Conservation (phyloP, 768 basidiomycete genomes). For the Epithele typhae region DNA sequence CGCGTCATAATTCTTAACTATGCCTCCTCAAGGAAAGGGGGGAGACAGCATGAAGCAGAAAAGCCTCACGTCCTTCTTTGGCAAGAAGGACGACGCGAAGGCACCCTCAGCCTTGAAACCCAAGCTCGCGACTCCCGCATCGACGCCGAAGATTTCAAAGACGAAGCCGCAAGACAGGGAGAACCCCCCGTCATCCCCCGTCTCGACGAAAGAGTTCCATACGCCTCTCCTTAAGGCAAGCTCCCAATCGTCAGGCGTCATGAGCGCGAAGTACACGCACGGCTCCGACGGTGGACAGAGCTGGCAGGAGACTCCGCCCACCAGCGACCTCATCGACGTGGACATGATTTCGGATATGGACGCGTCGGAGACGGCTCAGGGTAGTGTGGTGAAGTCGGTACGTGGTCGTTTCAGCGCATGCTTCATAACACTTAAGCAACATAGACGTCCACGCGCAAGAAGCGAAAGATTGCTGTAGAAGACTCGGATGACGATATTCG, state of each 20-base stretch:
- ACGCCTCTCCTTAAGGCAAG: constrained; percentile 17
- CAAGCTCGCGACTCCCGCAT: neutral
- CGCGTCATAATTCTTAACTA: neutral
- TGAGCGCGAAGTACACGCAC: constrained; percentile 30
- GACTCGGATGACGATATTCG: constrained; percentile 67
- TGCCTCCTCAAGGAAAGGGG: constrained; percentile 4
- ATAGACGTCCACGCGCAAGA: constrained; percentile 15
- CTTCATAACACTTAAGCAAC: neutral
- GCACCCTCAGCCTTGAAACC: constrained; percentile 2
- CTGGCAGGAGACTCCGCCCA: constrained; percentile 60
- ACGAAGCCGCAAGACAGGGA: constrained; percentile 14
- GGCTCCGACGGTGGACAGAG: constrained; percentile 50
- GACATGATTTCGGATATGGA: constrained; percentile 60
- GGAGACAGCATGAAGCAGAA: constrained; percentile 56
- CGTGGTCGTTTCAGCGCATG: constrained; percentile 8
- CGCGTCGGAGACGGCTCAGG: constrained; percentile 27
- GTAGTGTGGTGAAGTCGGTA: constrained; percentile 12
- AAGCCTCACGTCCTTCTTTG: constrained; percentile 68
- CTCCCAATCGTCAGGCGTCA: constrained; percentile 36
- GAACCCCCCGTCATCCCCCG: constrained; percentile 14
- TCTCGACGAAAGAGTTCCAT: constrained; percentile 10
- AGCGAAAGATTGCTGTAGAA: constrained; percentile 59
- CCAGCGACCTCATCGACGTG: constrained; percentile 74
- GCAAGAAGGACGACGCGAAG: constrained; percentile 20
- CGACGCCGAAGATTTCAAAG: constrained; percentile 3